Base-by-base conservation (phyloP, 1,284 basidiomycete species). In the Ganoderma lingzhi region DNA sequence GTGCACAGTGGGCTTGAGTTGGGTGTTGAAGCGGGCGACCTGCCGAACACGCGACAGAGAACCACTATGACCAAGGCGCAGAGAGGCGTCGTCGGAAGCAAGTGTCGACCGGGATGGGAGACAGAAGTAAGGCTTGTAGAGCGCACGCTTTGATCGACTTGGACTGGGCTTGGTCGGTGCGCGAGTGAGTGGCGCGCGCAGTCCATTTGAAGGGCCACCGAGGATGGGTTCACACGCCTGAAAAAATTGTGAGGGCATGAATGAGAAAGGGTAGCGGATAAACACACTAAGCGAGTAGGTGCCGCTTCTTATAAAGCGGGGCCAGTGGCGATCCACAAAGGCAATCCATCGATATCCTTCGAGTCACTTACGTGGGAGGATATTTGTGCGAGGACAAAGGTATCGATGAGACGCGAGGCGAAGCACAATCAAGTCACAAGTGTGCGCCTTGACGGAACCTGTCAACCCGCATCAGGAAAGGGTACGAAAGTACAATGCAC, bases 401-500 rank as follows among this genome's bases (percentile, higher is more conserved):
- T 10, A 12, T 48, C 45, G n/a, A 23, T 48, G 23, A 10, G 45
- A 19, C 17, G 6, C n/a, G 45, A 23, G 17, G 9, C 2, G 8
- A 17, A n/a, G 10, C 9, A 23, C 8, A n/a, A 48, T 12, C 23
- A 23, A 23, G 23, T 23, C 23, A 23, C 9, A 9, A 23, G 6
- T 10, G n/a, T 15, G n/a, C n/a, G n/a, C n/a, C 12, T 48, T 48
- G 23, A 9, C 45, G 17, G 12, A n/a, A 4, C 12, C 6, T 45
- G 45, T 48, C 45, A 48, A n/a, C 10, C 45, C n/a, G 10, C 6
- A 48, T 48, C 9, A 8, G 45, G n/a, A 23, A 48, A 9, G n/a
- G 17, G 45, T 48, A 48, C 45, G 23, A 48, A 48, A 48, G 45
- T 48, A 48, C 45, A 48, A 48, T n/a, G 45, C 45, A 23, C 45